Percentiles rank a stretch among this genome's conserved stretches.
phyloP scores from a whole-genome alignment of 768 basidiomycete species.

The Mycena olivaceomarginata region DNA sequence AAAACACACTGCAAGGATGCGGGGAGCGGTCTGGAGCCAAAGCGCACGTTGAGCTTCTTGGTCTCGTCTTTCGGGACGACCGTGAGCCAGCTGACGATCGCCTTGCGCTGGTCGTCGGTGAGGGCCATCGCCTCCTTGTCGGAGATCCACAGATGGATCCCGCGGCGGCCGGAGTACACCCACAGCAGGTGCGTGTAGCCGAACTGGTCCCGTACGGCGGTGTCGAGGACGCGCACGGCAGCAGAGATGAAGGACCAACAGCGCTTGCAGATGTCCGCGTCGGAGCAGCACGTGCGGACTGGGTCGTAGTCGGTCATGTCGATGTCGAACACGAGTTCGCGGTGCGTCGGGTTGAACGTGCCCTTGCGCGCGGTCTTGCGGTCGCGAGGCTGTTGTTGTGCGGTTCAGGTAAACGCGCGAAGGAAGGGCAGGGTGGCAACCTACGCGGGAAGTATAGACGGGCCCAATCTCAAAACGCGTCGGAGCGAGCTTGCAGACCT shows the following conservation, averaged over 20 bases:
- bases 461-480: slow-evolving; percentile 98
- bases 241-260: slow-evolving; percentile 98
- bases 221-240: slow-evolving; percentile 92
- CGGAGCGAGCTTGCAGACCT: slow-evolving; percentile 90
- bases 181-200: slow-evolving; percentile 94
- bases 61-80: slow-evolving; percentile 88
- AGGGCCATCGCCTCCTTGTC: slow-evolving; percentile 92
- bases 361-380: slow-evolving; percentile 84
- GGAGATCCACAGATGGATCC: slow-evolving; percentile 98
- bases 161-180: slow-evolving; percentile 99
- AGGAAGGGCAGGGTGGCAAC: slow-evolving; percentile 53
- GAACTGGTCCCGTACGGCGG: slow-evolving; percentile 89
- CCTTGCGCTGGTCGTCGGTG: slow-evolving; percentile 92
- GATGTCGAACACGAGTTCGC: slow-evolving; percentile 99
- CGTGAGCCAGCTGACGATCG: slow-evolving; percentile 91
- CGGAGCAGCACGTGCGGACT: slow-evolving; percentile 95
- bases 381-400: slow-evolving; percentile 83
- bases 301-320: slow-evolving; percentile 99
- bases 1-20: slow-evolving; percentile 81
- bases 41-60: slow-evolving; percentile 88
- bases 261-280: slow-evolving; percentile 90
- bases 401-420: not conserved
- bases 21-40: slow-evolving; percentile 70
- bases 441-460: slow-evolving; percentile 89
- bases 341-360: slow-evolving; percentile 84